A percentile compares a stretch with the other conserved stretches of the same genome.
These are phyloP conservation scores for Canna indica DNA, from an alignment of 176 grass and related monocot genomes.

Conservation along the genomic window DNA sequence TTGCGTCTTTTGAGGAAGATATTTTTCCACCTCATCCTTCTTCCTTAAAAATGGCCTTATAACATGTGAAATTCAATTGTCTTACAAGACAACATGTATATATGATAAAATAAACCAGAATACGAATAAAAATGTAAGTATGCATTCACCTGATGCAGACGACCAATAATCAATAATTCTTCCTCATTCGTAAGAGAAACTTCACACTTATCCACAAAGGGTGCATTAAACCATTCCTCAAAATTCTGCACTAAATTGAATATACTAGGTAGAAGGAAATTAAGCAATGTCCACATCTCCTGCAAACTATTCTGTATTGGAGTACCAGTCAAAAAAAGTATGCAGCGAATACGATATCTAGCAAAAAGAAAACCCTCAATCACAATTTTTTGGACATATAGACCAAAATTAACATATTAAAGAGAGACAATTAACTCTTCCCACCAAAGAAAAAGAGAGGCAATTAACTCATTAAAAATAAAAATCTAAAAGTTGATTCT, in stretches of 20 bases:
- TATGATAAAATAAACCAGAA: conserved; percentile 19
- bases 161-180: conserved; percentile 79
- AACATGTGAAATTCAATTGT: conserved; percentile 35
- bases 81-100: conserved; percentile 12
- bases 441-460: no score
- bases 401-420: no score
- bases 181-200: no score
- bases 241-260: no score
- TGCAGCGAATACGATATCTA: conserved; percentile 79
- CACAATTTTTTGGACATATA: no score
- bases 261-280: no score
- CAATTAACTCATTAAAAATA: no score
- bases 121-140: conserved; percentile 19
- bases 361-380: conserved; percentile 12
- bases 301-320: conserved; percentile 98
- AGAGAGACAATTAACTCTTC: no score
- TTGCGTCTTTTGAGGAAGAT: conserved; percentile 90
- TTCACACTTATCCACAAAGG: no score
- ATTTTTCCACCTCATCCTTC: conserved; percentile 96
- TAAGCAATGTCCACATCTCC: conserved; percentile 95
- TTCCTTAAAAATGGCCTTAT: conserved; percentile 93
- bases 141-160: conserved; percentile 85
- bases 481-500: no score
- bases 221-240: no score
- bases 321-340: conserved; percentile 91